phyloP scores from a whole-genome alignment of 345 rosid species.

The Gossypium anomalum region DNA sequence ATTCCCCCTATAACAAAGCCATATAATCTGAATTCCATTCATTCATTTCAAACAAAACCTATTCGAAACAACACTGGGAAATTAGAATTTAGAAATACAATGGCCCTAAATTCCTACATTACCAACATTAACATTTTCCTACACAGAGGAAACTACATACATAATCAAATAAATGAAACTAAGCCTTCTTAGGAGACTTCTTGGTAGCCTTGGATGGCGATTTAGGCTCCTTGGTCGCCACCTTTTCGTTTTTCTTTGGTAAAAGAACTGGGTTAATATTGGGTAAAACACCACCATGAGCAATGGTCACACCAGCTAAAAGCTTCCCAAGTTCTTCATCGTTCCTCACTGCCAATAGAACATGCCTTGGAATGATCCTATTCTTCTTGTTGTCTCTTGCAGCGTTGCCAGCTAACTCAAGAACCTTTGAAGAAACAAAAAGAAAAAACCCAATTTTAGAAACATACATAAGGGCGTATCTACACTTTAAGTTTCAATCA shows the following conservation, averaged over 20 bases:
- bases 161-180: neutral
- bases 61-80: neutral
- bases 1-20: too few species aligned
- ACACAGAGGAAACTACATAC: conserved; percentile 6
- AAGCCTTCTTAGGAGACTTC: conserved; percentile 65
- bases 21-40: neutral
- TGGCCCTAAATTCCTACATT: neutral
- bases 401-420: conserved; percentile 70
- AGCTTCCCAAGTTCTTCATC: conserved; percentile 67
- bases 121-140: neutral
- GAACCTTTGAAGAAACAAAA: conserved; percentile 31
- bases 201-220: conserved; percentile 62
- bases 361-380: conserved; percentile 62
- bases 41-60: conserved; percentile 2
- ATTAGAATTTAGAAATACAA: too few species aligned
- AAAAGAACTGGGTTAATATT: conserved; percentile 67
- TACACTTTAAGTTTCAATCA: neutral
- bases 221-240: conserved; percentile 37
- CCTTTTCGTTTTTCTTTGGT: conserved; percentile 49
- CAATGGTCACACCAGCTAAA: conserved; percentile 65
- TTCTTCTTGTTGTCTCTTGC: conserved; percentile 74
- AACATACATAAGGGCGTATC: neutral
- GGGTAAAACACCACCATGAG: conserved; percentile 67
- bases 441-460: neutral
- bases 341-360: conserved; percentile 59